Evolutionary conservation across 1,284 basidiomycete species (phyloP), one percentile per base, ranked within the genome.

Genomic region (Ustilago curta): DNA sequence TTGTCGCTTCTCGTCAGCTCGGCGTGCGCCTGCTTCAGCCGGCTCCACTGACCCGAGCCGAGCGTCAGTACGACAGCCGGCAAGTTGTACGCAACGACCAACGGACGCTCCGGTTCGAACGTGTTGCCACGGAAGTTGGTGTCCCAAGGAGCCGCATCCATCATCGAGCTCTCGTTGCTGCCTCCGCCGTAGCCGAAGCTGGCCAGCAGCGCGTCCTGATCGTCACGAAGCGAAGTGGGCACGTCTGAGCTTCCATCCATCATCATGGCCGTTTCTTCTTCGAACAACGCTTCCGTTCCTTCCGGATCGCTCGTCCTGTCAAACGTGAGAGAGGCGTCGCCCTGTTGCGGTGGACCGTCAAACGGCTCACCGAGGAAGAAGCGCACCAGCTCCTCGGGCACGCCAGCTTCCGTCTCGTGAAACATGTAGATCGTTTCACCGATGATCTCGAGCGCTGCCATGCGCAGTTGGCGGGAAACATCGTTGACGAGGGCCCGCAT

Each of bases 381-480:
- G 25, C 89, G 87, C 8, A 98, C 83, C 1, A 98, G 88, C 81
- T 93, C 90, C n/a, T 88, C 84, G 1, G 95, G 95, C 18, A 86
- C 87, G 8, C 88, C 86, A 5, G 74, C 61, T 0, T 85, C 81
- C 76, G 90, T 89, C 21, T 89, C 87, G 59, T 89, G 88, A 84
- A 99, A 99, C 6, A 93, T 90, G 84, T 93, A 91, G 71, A 98
- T 90, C 25, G 95, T 90, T 84, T 98, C 95, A 7, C 95, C 96
- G 8, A 97, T 89, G 37, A 93, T 89, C 83, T 98, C 95, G 37
- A 97, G 88, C 1, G 93, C 90, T 1, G 93, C 93, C 21, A 90
- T 89, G 27, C 93, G 91, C 21, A 97, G 94, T 19, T 90, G 88
- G 6, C 89, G 86, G 23, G 89, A 88, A 35, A 89, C 88, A 81